Base-by-base conservation (phyloP, 495 filamentous ascomycete genomes). In the Hyaloscypha finlandica region DNA sequence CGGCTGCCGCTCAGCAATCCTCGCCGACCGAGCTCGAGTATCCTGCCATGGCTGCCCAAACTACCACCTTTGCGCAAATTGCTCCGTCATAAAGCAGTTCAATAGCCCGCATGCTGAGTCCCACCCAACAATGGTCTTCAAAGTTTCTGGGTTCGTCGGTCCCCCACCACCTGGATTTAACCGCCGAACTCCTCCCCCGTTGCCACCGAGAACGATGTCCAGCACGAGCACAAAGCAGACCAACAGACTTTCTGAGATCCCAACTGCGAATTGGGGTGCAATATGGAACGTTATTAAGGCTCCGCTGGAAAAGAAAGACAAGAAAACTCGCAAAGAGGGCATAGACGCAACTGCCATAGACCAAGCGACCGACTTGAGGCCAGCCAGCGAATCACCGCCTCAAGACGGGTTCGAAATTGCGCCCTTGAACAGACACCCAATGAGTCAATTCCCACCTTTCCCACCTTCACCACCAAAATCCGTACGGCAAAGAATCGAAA, bases 231-330 rank as follows among this genome's bases (percentile, higher is more conserved):
- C 55, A 30, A 59, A 33, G 20, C 39, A 59, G 11, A 6, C 54
- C 12, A 22, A 9, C 6, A 55, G 51, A 20, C 22, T 48, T 11
- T 22, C 58, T 45, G 65, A 67, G 55, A 61, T 67, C n/a, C 65
- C 65, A 35, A 61, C 58, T 4, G 65, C 65, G 8, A 59, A 67
- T 29, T 67, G 58, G 65, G 65, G 65, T 31, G 45, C 56, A 22
- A 22, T 67, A 39, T 67, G 65, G 65, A 67, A 35, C 55, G 39
- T 61, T 20, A 51, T 66, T 35, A 66, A 66, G 33, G 64, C 57
- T 5, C 65, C 65, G 1, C 29, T 67, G 22, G 48, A 67, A 32
- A 67, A 67, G 64, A 67, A 61, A 45, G 45, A 56, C n/a, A 55
- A 59, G 22, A 55, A 29, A 51, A 37, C 2, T 25, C 25, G 25